Conservation (phyloP, 306 rosid species). For the Ormosia semicastrata region DNA sequence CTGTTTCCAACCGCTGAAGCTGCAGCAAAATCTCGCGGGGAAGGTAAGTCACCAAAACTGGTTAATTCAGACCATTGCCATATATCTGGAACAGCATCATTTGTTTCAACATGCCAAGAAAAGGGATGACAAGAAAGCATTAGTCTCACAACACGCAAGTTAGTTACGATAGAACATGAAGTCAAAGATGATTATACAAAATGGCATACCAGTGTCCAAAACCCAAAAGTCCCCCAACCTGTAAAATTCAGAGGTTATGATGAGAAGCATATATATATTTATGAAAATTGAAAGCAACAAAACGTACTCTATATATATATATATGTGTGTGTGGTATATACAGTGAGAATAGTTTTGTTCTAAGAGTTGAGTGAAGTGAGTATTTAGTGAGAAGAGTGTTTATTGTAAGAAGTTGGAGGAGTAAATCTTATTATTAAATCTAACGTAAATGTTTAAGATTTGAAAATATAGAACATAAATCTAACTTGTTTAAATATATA, state of each 20-base stretch:
- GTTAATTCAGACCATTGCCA: conserved; percentile 99
- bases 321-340: too few relatives aligned
- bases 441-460: too few relatives aligned
- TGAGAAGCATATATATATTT: not conserved
- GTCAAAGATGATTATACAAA: conserved; percentile 6
- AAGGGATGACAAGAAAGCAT: conserved; percentile 7
- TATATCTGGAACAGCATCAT: conserved; percentile 57
- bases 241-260: conserved; percentile 34
- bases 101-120: conserved; percentile 20
- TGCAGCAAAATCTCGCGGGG: conserved; percentile 88
- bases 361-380: too few relatives aligned
- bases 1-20: conserved; percentile 91
- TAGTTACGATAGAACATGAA: not conserved
- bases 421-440: too few relatives aligned
- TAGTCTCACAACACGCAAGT: conserved; percentile 5
- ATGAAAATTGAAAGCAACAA: not conserved
- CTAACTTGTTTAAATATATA: too few relatives aligned
- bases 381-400: too few relatives aligned
- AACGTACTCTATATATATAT: too few relatives aligned
- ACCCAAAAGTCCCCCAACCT: conserved; percentile 99
- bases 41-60: conserved; percentile 92
- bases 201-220: conserved; percentile 81
- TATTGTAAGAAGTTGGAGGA: too few relatives aligned
- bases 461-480: too few relatives aligned
- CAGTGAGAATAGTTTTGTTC: too few relatives aligned